A percentile compares a stretch with the other conserved stretches of the same genome.
phyloP scores from a whole-genome alignment of 257 asterid species.

The Schizonepeta tenuifolia region DNA sequence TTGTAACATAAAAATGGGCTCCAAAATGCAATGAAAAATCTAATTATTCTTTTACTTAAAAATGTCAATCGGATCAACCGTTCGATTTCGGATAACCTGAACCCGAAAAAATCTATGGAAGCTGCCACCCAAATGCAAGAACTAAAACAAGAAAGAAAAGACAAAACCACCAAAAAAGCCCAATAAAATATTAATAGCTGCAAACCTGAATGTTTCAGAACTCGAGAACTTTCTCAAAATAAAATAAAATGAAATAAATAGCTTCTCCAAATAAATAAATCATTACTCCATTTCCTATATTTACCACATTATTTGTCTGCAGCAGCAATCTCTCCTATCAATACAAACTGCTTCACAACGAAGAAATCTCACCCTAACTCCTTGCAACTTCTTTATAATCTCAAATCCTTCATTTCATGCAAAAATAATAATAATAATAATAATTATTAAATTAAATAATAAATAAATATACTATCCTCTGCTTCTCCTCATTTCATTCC shows the following conservation, averaged over 20 bases:
- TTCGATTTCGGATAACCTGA: no score
- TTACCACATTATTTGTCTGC: not conserved
- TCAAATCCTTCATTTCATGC: not conserved
- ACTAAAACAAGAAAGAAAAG: not conserved
- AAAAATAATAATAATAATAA: no score
- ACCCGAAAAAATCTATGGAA: not conserved
- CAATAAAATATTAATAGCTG: constrained; percentile 3
- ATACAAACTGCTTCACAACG: constrained; percentile 28
- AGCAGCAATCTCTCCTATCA: not conserved
- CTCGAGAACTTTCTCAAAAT: constrained; percentile 54
- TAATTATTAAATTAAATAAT: no score
- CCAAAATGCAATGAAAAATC: no score
- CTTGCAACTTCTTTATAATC: not conserved
- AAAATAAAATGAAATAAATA: not conserved
- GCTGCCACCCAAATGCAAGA: not conserved
- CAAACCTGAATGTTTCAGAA: constrained; percentile 18
- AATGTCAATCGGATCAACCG: no score
- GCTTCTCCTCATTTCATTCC: not conserved
- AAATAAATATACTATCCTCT: not conserved
- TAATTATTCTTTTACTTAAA: no score
- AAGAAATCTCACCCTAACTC: constrained; percentile 15
- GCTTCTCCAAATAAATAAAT: not conserved
- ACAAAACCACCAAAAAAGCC: not conserved
- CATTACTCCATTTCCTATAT: not conserved
- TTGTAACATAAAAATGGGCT: no score